Base-by-base conservation (phyloP, 1,284 basidiomycete genomes). In the Apiotrichum mycotoxinovorans region DNA sequence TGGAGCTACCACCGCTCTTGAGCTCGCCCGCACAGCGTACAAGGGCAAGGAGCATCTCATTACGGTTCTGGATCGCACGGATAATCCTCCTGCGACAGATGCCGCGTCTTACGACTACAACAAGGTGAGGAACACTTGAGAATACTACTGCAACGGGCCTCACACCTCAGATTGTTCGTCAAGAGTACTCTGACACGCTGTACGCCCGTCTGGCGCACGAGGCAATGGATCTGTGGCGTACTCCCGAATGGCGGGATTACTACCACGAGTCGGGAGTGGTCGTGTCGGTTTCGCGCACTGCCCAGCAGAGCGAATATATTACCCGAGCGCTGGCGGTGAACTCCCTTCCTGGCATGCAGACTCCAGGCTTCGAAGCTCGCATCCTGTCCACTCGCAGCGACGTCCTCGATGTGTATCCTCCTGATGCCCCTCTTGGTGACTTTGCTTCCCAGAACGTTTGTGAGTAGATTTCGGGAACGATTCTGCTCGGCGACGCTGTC, bases 211-310 rank as follows among this genome's bases (percentile, higher is more conserved):
- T 63, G 25, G 62, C 62, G 20, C 56, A 53, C 38, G 63, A 64
- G 22, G 70, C 70, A 9, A 62, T 71, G 43, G 51, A 58, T 9
- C 60, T 63, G 20, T 72, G 70, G 70, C 59, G 60, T 15, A 61
- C 60, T 14, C 66, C 64, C 1, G 65, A 80, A 62, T 91, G 87
- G 87, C 80, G 80, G n/a, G 82, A 85, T 54, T 81, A 81, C 51
- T 92, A 90, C 75, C 85, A 86, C 63, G 86, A 90, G 87, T 89
- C 71, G 62, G 84, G 53, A 14, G 56, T 49, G 14, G 53, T 59
- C 23, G 56, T 51, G 49, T 52, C 57, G 4, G 37, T 53, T 18
- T n/a, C 47, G 17, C 20, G 44, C 10, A 35, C 30, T 1, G 46
- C 52, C 20, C 22, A 25, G 30, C 49, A 48, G 52, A 44, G 33